Evolutionary conservation across 129 eudicot species (phyloP).

Genomic region (Heracleum sosnowskyi): DNA sequence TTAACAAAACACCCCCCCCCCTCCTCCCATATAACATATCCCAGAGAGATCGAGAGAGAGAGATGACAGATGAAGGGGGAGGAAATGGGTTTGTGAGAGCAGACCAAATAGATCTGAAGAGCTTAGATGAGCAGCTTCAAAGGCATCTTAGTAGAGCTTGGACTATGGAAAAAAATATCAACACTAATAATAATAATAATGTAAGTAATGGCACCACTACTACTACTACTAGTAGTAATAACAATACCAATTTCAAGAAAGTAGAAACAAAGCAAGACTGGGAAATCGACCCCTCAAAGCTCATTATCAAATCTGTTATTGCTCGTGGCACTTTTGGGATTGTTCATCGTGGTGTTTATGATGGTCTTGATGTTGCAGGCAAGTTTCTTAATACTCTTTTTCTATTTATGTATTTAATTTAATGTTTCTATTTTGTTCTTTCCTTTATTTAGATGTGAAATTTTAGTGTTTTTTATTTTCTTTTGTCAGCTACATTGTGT

Average conservation of each 20-base stretch:
- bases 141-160: constrained; percentile 56
- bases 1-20: not conserved
- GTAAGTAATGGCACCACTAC: not conserved
- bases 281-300: constrained; percentile 90
- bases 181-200: no score
- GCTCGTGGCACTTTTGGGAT: constrained; percentile 96
- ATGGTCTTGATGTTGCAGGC: constrained; percentile 92
- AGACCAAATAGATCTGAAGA: constrained; percentile 92
- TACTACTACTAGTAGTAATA: not conserved
- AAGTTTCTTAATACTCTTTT: not conserved
- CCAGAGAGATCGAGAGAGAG: not conserved
- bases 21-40: not conserved
- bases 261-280: constrained; percentile 52
- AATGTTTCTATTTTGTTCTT: no score
- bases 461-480: not conserved
- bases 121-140: constrained; percentile 79
- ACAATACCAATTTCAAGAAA: constrained; percentile 2
- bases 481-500: not conserved
- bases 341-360: constrained; percentile 93
- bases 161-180: constrained; percentile 27
- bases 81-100: constrained; percentile 65
- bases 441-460: not conserved
- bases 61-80: constrained; percentile 24
- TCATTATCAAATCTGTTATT: constrained; percentile 67
- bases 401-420: not conserved